Percentiles rank a stretch among this genome's conserved stretches.
Conservation (phyloP, 1,139 yeast genomes). For the Scheffersomyces insectosa region DNA sequence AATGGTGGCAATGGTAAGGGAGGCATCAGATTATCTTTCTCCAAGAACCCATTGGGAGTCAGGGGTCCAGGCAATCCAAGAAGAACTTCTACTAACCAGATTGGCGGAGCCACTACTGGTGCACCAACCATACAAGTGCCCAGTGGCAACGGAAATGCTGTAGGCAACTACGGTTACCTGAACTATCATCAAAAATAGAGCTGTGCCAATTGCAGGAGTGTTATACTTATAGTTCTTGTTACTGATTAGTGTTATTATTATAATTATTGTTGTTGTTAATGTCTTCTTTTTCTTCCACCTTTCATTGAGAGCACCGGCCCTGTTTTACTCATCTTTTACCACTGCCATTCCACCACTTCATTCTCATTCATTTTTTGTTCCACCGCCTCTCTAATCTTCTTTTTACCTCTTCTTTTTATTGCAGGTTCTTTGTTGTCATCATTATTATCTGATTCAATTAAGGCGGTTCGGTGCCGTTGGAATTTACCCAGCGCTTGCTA, state of each 20-base stretch:
- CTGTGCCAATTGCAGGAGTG: too few relatives aligned
- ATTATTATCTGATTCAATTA: too few relatives aligned
- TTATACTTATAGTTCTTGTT: slow-evolving; percentile 1
- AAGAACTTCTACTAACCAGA: slow-evolving; percentile 41
- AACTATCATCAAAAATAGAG: slow-evolving; percentile 27
- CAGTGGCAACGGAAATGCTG: slow-evolving; percentile 14
- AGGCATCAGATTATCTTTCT: slow-evolving; percentile 89
- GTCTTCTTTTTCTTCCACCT: neutral
- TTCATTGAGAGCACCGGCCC: too few relatives aligned
- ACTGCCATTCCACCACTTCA: too few relatives aligned
- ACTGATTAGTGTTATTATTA: slow-evolving; percentile 2
- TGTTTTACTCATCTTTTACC: too few relatives aligned
- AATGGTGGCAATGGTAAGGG: slow-evolving; percentile 78
- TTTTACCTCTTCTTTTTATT: too few relatives aligned
- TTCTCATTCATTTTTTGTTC: too few relatives aligned
- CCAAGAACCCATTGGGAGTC: slow-evolving; percentile 95
- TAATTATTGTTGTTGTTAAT: slow-evolving; percentile 5
- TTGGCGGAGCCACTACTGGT: slow-evolving; percentile 13
- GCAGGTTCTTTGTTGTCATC: too few relatives aligned
- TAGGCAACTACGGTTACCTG: slow-evolving; percentile 41
- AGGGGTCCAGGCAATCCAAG: slow-evolving; percentile 65
- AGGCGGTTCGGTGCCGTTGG: too few relatives aligned
- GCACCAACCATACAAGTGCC: slow-evolving; percentile 8
- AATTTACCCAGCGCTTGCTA: too few relatives aligned
- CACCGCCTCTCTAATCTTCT: too few relatives aligned